Evolutionary conservation across 1,139 yeast species (phyloP).

Genomic region (Suhomyces guaymorum): DNA sequence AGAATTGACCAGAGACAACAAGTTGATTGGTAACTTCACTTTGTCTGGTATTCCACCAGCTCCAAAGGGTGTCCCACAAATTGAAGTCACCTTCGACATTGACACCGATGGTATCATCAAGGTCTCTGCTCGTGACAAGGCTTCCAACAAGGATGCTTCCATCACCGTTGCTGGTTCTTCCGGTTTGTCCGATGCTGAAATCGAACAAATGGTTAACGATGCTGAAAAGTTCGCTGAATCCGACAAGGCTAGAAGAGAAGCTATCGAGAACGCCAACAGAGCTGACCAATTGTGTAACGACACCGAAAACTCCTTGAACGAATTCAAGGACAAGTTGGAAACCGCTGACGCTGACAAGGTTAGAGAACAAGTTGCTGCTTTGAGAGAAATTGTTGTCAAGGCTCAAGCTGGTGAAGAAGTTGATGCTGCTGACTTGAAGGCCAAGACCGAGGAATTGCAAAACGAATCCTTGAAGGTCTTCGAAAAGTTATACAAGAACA

Average conservation of each 20-base stretch:
- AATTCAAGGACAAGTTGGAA: constrained; percentile 91
- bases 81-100: constrained; percentile 95
- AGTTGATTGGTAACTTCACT: constrained; percentile 96
- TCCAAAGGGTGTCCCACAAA: constrained; percentile 99
- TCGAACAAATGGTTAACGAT: constrained; percentile 97
- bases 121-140: constrained; percentile 98
- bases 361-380: constrained; percentile 68
- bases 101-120: constrained; percentile 99
- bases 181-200: constrained; percentile 94
- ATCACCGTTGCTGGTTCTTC: constrained; percentile 99
- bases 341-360: constrained; percentile 86
- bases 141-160: constrained; percentile 97
- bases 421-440: constrained; percentile 79
- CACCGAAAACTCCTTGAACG: constrained; percentile 91
- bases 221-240: constrained; percentile 98
- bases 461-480: constrained; percentile 88
- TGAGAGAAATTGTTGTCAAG: constrained; percentile 90
- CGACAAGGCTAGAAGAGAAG: constrained; percentile 92
- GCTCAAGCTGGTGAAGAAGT: constrained; percentile 93
- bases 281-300: constrained; percentile 97
- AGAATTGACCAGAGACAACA: constrained; percentile 98
- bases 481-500: constrained; percentile 93
- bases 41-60: constrained; percentile 97
- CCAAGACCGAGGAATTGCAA: constrained; percentile 94
- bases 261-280: constrained; percentile 94